phyloP scores from a whole-genome alignment of 2,329 filamentous ascomycete species.

The Coleophoma cylindrospora region DNA sequence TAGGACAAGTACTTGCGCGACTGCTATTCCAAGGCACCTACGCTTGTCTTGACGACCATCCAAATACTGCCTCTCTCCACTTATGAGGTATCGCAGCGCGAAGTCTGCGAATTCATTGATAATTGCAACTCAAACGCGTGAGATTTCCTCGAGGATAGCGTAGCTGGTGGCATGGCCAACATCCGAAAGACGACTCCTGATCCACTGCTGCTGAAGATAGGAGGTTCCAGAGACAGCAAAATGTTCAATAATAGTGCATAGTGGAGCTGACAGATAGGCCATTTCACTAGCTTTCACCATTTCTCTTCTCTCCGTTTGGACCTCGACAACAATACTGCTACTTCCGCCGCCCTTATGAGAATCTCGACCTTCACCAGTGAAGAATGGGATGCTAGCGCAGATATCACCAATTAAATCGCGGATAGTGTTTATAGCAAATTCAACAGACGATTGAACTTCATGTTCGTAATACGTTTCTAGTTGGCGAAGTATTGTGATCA shows the following conservation, averaged over 20 bases:
- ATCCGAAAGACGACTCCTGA: background rate
- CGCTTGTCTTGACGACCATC: too few relatives aligned
- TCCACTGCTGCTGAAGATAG: background rate
- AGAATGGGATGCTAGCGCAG: conserved; percentile 8
- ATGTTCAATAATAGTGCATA: background rate
- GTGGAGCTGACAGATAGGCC: background rate
- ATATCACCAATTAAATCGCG: conserved; percentile 4
- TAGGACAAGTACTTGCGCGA: too few relatives aligned
- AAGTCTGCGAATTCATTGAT: too few relatives aligned
- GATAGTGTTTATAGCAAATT: conserved; percentile 1
- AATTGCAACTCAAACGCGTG: too few relatives aligned
- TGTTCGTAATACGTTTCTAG: background rate
- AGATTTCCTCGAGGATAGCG: background rate
- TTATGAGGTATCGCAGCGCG: too few relatives aligned
- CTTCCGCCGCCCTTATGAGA: background rate
- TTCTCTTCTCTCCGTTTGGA: background rate
- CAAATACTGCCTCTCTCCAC: too few relatives aligned
- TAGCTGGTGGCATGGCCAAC: background rate
- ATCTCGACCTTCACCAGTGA: background rate
- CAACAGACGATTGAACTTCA: background rate
- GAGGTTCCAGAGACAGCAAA: background rate
- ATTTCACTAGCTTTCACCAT: background rate
- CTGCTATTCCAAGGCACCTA: too few relatives aligned
- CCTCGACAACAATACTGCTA: background rate
- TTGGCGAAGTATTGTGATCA: background rate